Evolutionary conservation across 371 early-diverging fungal genomes (phyloP), one percentile per base, ranked within the genome.

Genomic region (Zopfochytrium polystomum): DNA sequence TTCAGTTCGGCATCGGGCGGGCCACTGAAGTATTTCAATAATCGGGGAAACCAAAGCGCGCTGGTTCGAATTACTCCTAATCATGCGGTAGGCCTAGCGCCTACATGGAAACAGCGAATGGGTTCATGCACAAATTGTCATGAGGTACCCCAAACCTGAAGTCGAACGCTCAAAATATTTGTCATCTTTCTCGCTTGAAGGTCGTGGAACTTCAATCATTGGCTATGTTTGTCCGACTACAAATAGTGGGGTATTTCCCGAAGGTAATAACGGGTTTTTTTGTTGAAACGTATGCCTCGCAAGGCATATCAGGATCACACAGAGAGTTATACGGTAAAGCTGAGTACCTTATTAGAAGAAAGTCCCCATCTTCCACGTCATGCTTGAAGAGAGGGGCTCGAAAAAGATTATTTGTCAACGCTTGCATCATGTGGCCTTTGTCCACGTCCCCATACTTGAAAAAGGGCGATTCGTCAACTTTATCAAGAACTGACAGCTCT

Each of bases 201-300:
- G 99, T 2, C 92, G 89, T 27, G 95, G 98, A 3, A 99, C 96
- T 72, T 98, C 98, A 65, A 90, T 88, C 35, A 92, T 75, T 9
- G 99, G 99, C 60, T 93, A 95, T 1, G 93, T 91, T 74, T 99
- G 99, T 4, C 99, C 99, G n/a, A 93, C 91, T 9, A 89, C 84
- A 71, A 87, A 98, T 3, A 94, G 73, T 62, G 84, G 78, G 6
- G 90, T 88, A 31, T 98, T 88, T 31, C 88, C 85, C 23, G 99
- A 85, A 22, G 97, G 63, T 60, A 85, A 94, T 58, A 90, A 80
- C 62, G 85, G 89, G 27, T 81, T 78, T 30, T 87, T 82, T 29
- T 85, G 86, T 60, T 90, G 88, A 55, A 83, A 85, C 0, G 86
- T 88, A 42, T 77, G 64, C 31, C 70, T 70, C 54, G 23, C 4